Base-by-base conservation (phyloP, 208 protist species). In the Pavlovales sp. region DNA sequence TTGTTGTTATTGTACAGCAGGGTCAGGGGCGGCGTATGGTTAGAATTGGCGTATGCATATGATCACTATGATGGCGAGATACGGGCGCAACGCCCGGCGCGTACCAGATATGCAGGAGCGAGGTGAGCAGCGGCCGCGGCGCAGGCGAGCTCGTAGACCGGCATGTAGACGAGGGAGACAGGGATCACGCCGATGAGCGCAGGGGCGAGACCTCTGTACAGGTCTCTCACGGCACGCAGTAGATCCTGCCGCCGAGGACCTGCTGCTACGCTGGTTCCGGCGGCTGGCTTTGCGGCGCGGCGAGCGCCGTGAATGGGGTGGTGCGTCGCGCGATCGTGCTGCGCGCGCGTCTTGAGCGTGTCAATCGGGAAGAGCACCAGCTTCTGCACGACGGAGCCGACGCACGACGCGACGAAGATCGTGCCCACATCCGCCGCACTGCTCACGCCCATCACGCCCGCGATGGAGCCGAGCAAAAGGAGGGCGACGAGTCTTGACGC, bases 81-180 rank as follows among this genome's bases (percentile, higher is more conserved):
- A n/a, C n/a, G n/a, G n/a, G n/a, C n/a, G n/a, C n/a, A n/a, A n/a
- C n/a, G n/a, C n/a, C n/a, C n/a, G n/a, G n/a, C n/a, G n/a, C n/a
- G n/a, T n/a, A n/a, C n/a, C n/a, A n/a, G n/a, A n/a, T 30, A 71
- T 28, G 57, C 57, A 28, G 57, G 18, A 2, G 57, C 22, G 26
- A 71, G 57, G 44, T 26, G 20, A 28, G 14, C 57, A 28, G 26
- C 32, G 39, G 79, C 36, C 42, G 7, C 22, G 8, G 41, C 79
- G 39, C 37, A 0, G 38, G 79, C 44, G 32, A 40, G 37, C 41
- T 84, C 79, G 42, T 84, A 84, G 11, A 14, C 20, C 0, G 79
- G 79, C 79, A 84, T 84, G 79, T 84, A 84, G 30, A 84, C 79
- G n/a, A 84, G 30, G 32, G 79, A 30, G 42, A 84, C 26, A 8